Base-by-base conservation (phyloP, 768 basidiomycete species). In the Pulveroboletus sp. region DNA sequence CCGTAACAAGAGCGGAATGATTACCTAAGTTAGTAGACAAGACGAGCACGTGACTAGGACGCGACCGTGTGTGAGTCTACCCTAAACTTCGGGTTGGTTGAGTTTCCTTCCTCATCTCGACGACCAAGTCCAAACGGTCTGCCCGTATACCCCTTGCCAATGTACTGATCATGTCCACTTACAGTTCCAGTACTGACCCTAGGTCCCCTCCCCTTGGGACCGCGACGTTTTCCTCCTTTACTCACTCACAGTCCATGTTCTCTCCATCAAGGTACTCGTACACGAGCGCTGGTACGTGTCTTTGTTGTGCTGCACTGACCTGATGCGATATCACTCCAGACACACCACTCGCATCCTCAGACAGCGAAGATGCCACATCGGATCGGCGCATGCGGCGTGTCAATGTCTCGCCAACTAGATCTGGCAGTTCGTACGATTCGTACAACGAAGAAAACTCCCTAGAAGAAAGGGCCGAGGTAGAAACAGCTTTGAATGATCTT, bases 191-290 rank as follows among this genome's bases (percentile, higher is more conserved):
- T 42, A 33, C 76, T 50, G 77, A 76, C 56, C 71, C 75, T 18
- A 76, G 83, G 73, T 86, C 85, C 43, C 85, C 83, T 21, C 71
- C 76, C 18, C 78, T 78, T 57, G 83, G 81, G 68, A 79, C 81
- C 39, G 74, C 78, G 17, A 80, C 81, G 0, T 81, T 75, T 58
- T 77, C 78, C 14, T 74, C 76, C 0, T 60, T 80, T 43, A 74
- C 79, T 15, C 71, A 71, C 39, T 72, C 82, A 5, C 75, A 78
- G 54, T 76, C 79, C 17, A 76, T 77, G 10, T 71, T 79, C 55
- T 82, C 82, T 5, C 78, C 81, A 40, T 81, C 83, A 66, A 75
- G 80, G 71, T 72, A 76, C 61, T 81, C 82, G 4, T 77, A 80
- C 61, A 70, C 76, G 8, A 73, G 69, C 57, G 80, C 81, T 66